Evolutionary conservation across 169 alveolate species (phyloP), one percentile per base, ranked within the genome.

Genomic region (Plasmodium gonderi): DNA sequence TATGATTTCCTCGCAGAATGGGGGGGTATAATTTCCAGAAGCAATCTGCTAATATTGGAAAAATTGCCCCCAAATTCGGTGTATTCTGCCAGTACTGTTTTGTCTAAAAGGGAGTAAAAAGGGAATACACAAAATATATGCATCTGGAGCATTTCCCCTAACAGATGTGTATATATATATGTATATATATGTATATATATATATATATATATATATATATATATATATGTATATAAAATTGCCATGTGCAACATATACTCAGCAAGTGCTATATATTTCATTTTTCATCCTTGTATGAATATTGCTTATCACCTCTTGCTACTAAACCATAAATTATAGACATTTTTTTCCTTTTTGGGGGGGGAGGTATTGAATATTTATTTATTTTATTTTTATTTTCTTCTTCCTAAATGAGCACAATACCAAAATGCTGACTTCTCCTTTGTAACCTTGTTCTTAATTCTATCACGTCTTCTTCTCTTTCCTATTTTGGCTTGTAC

Each of bases 11-110:
- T 85, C 54, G 89, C 38, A 6, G 92, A 75, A 75, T 85, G 92
- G 33, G 92, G 87, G 0, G 92, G 92, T 60, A 85, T 85, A 23
- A 85, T 85, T 65, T 85, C 92, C 54, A 85, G 87, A 85, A 85
- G 92, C 45, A 85, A 26, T 85, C 92, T 85, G 51, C 79, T 76
- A 29, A 85, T 85, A 51, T 85, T 85, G 14, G 92, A 85, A 85
- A 85, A 85, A 40, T 85, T 85, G 12, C 92, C 92, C 26, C 92
- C 92, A 47, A 75, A 85, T 85, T 85, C 92, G 54, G 92, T 85
- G 23, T 85, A 85, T 75, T 85, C 92, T 23, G 92, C 92, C 68
- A 85, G 79, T 33, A 85, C 92, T 23, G 85, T 85, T 54, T 85
- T 85, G 38, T 85, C 92, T 85, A 74, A 33, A 85, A 65, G 65